Evolutionary conservation across 176 grass and related monocot species (phyloP), one percentile per base, ranked within the genome.

Genomic region (Oryza coarctata): DNA sequence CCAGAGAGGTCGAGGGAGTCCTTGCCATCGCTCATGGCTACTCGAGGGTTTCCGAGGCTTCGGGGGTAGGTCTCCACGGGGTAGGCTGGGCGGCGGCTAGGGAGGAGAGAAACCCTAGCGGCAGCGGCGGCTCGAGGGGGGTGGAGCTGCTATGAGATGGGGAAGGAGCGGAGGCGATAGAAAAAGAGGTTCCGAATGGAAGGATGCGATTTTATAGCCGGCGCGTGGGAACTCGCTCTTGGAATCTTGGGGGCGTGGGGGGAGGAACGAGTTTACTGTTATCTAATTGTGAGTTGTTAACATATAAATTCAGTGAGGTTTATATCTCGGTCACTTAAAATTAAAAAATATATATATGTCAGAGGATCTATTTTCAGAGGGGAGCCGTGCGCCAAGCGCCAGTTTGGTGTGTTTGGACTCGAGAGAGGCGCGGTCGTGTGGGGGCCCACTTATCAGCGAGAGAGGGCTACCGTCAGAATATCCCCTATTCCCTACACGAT

Each of bases 21-120:
- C 89, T 94, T 97, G 63, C 86, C 80, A 20, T 91, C 89, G 81
- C 74, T 86, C 91, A 97, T 97, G 91, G 85, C 65, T 14, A 30
- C 61, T 5, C 12, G 9, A 25, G 33, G 32, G n/a, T 30, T 33
- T 17, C 50, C 23, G 70, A 71, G 45, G 63, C 73, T 72, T 79
- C 13, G 63, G 29, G 62, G 47, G 43, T 5, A 26, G 73, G 66
- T 87, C 79, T 75, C 63, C 20, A 30, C 3, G 74, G 0, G 50
- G 71, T 17, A 22, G 49, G 49, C 6, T 65, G 23, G 82, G 71
- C 73, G 82, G 71, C 73, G 74, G 79, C 64, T 45, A 7, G 75
- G 31, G 66, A 10, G 31, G 66, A 10, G 63, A 89, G 92, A 92
- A 94, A 94, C 92, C 92, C 89, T 94, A 94, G 89, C 66, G 70